Base-by-base conservation (phyloP, 2,329 filamentous ascomycete species). In the Nemania sp. region DNA sequence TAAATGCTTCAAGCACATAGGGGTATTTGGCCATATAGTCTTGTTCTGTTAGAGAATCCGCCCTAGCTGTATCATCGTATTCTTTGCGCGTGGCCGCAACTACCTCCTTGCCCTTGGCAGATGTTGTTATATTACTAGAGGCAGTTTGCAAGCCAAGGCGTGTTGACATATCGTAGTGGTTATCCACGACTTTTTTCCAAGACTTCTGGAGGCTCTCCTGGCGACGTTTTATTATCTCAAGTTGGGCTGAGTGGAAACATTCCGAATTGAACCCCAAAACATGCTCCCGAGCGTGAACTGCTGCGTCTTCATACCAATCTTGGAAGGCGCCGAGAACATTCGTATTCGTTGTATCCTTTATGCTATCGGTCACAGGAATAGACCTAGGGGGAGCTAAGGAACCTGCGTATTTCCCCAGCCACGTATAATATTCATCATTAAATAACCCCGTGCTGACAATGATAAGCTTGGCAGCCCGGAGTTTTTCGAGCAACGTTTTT, bases 391-490 rank as follows among this genome's bases (percentile, higher is more conserved):
- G 62, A 15, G 62, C 59, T 15, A 73, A 63, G 2, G 62, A 64
- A 1, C 73, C 73, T 0, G 72, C 69, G 20, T 68, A 67, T 43
- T 62, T 69, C 3, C 70, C 70, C 15, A 77, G 62, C 38, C 61
- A 66, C 0, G 8, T 29, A n/a, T 69, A 67, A 43, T 78, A 78
- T 0, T n/a, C 3, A 0, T 64, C 32, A 8, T 65, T 43, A 49
- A 81, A 79, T 3, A 79, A 55, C 0, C 58, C 61, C 27, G 73
- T 74, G 68, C 75, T 79, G 55, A 80, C 74, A 29, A 84, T 78
- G 38, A 84, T 78, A n/a, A 84, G 73, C 60, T 78, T 78, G 2
- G 80, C 80, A 0, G 52, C 18, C 22, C 71, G 53, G n/a, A 83
- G 64, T 1, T 62, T 51, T 0, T 63, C 27, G 2, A 72, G 56